Evolutionary conservation across 208 protist species (phyloP).

Genomic region (Trypanosoma mega): DNA sequence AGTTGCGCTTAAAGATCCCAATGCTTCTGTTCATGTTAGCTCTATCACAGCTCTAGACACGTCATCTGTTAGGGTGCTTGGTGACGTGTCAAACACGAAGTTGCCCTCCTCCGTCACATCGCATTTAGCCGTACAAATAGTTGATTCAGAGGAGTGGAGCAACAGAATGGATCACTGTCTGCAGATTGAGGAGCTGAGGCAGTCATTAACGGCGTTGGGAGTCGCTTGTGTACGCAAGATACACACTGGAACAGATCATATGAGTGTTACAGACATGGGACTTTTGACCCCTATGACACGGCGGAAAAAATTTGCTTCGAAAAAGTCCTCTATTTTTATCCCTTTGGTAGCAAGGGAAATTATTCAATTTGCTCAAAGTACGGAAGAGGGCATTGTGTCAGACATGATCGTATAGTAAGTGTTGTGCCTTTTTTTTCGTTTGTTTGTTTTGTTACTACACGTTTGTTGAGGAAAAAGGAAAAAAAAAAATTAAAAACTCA

Average conservation of each 20-base stretch:
- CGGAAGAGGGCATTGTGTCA: background rate
- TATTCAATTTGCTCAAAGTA: constrained; percentile 5
- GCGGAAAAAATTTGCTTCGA: constrained; percentile 14
- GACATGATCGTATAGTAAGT: background rate
- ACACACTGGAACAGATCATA: constrained; percentile 10
- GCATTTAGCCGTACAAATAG: constrained; percentile 6
- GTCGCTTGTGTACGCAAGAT: constrained; percentile 1
- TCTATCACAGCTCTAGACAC: constrained; percentile 14
- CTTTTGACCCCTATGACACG: constrained; percentile 6
- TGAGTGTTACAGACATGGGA: constrained; percentile 22
- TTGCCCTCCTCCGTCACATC: background rate
- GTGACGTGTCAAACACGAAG: background rate
- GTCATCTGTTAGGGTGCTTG: constrained; percentile 1
- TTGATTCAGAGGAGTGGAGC: constrained; percentile 22
- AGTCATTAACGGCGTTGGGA: background rate
- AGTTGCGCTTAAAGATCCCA: background rate
- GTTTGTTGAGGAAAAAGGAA: background rate
- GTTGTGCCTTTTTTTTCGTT: background rate
- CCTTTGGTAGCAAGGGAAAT: constrained; percentile 17
- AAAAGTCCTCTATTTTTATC: constrained; percentile 20
- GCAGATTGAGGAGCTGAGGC: constrained; percentile 1
- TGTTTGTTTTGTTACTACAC: background rate
- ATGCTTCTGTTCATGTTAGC: background rate
- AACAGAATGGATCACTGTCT: background rate
- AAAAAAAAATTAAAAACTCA: background rate